These are phyloP conservation scores for Boletus speciosus DNA, from an alignment of 768 basidiomycete species.

Conservation along the genomic window DNA sequence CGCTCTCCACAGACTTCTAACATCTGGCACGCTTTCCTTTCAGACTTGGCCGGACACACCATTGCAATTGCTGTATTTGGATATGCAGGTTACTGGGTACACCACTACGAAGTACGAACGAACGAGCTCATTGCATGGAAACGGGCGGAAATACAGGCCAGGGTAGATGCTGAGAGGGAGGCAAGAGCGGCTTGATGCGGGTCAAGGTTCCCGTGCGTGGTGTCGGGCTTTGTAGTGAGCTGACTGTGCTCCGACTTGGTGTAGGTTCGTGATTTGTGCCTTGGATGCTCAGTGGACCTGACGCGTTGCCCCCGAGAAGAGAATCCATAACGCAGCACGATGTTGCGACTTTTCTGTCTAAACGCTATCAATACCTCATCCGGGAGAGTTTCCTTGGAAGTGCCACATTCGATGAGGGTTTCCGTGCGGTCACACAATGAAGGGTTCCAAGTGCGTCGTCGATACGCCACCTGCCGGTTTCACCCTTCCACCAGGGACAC, in stretches of 20 bases:
- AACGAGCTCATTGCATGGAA: constrained; percentile 60
- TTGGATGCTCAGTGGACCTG: constrained; percentile 1
- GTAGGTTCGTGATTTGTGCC: constrained; percentile 23
- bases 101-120: constrained; percentile 62
- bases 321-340: constrained; percentile 4
- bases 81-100: constrained; percentile 71
- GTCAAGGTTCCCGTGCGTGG: background rate
- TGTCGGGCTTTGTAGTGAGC: background rate
- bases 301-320: constrained; percentile 7
- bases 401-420: background rate
- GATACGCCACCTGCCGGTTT: background rate
- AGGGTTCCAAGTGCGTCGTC: background rate
- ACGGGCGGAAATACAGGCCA: constrained; percentile 55
- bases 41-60: constrained; percentile 72
- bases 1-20: background rate
- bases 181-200: constrained; percentile 19
- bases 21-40: background rate
- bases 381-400: background rate
- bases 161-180: constrained; percentile 27
- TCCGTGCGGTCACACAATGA: constrained; percentile 3
- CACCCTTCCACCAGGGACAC: background rate
- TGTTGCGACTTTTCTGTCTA: constrained; percentile 16
- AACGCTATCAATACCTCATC: constrained; percentile 13
- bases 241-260: background rate
- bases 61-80: constrained; percentile 70